Base-by-base conservation (phyloP, 139 green algal genomes). In the Ulvella scutata region DNA sequence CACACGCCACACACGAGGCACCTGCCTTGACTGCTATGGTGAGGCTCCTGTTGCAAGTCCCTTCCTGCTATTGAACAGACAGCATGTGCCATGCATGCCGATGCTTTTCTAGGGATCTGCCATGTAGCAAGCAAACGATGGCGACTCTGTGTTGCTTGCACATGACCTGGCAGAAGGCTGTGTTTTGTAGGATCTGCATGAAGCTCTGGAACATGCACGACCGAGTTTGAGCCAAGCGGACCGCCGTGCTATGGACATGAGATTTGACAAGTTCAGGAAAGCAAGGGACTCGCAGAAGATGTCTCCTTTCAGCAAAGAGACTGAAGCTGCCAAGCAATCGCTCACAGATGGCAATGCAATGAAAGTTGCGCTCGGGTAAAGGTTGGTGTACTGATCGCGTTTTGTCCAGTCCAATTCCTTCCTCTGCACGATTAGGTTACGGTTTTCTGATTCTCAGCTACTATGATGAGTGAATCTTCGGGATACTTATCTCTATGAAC, bases 171-270 rank as follows among this genome's bases (percentile, higher is more conserved):
- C 73, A 26, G 40, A 26, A 17, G 13, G 40, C n/a, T 6, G 51
- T 67, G 1, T 6, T 26, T n/a, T 67, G 51, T 26, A 67, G 37
- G 86, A 94, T 62, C 7, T 96, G 73, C 59, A 72, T 44, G 76
- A 73, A 2, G 88, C 87, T 7, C 36, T 90, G 61, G 34, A 37
- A 1, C 61, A 51, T 3, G 85, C 86, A 2, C 80, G 85, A 35
- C 87, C 87, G 3, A 92, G 86, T 0, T 74, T 96, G 37, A 79
- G 88, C 0, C 38, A 73, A 20, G 44, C 60, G 0, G 90, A 94
- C 78, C 74, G 77, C 17, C 73, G 72, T 13, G 72, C 86, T 26
- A 74, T 94, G 29, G 78, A 86, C 35, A 80, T 75, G 2, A 44
- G 92, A 4, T 95, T 94, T 77, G 37, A 28, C 13, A 74, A 76